A percentile compares a stretch with the other conserved stretches of the same genome.
Evolutionary conservation across 345 rosid genomes (phyloP).

Genomic region (Populus deltoides): DNA sequence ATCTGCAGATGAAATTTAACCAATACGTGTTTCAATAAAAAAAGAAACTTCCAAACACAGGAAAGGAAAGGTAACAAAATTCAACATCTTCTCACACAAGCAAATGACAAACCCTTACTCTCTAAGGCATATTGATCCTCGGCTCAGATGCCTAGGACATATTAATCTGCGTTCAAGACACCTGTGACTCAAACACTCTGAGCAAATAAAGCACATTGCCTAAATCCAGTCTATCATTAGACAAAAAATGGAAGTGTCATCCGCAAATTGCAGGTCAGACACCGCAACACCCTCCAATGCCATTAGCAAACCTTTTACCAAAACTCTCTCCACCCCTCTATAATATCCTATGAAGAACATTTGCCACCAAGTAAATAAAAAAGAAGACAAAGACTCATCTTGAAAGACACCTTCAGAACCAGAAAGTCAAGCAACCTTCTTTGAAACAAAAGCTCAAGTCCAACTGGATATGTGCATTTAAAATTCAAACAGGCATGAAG

Average conservation of each 20-base stretch:
- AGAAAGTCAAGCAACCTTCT: background rate
- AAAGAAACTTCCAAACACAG: background rate
- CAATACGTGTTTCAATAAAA: background rate
- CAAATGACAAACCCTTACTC: no score
- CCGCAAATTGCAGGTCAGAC: background rate
- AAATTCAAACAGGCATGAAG: background rate
- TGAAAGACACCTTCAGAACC: background rate
- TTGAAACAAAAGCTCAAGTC: background rate
- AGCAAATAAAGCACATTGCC: background rate
- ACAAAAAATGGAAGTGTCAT: background rate
- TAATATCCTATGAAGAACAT: background rate
- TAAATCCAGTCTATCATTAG: background rate
- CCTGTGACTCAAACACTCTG: background rate
- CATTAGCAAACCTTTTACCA: background rate
- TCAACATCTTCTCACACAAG: no score
- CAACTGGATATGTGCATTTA: background rate
- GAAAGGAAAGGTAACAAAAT: background rate
- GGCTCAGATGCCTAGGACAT: background rate
- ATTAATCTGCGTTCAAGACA: no score
- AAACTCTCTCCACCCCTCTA: background rate
- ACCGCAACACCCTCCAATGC: background rate
- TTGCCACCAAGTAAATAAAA: background rate
- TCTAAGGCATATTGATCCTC: background rate
- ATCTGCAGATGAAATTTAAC: conserved; percentile 43
- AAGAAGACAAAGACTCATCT: background rate